Conservation (phyloP, 2,329 filamentous ascomycete genomes). For the Balansia obtecta region DNA sequence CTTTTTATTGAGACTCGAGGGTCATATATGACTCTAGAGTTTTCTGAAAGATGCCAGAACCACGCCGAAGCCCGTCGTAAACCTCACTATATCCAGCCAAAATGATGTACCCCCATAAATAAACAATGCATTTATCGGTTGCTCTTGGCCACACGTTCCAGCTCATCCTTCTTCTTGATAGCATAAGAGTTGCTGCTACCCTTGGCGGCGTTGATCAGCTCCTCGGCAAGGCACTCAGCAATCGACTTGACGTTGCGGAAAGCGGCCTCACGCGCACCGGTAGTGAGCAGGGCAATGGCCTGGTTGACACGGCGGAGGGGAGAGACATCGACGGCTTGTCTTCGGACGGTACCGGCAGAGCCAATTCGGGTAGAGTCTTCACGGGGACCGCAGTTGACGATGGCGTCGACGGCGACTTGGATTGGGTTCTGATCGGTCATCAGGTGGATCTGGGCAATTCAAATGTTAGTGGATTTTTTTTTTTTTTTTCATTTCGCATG, state of each 20-base stretch:
- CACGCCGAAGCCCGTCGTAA: slow-evolving; percentile 29
- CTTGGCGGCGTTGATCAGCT: slow-evolving; percentile 99
- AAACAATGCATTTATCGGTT: slow-evolving; percentile 73
- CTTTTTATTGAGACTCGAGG: slow-evolving; percentile 32
- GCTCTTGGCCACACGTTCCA: slow-evolving; percentile 99
- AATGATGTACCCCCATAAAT: slow-evolving; percentile 2
- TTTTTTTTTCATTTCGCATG: too few relatives aligned
- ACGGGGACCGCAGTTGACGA: slow-evolving; percentile 99
- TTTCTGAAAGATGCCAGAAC: slow-evolving; percentile 33
- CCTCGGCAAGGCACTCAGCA: slow-evolving; percentile 97
- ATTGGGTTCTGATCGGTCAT: slow-evolving; percentile 99
- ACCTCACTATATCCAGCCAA: slow-evolving; percentile 11
- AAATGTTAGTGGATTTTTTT: slow-evolving; percentile 15
- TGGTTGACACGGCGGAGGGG: slow-evolving; percentile 99
- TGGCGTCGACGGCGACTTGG: slow-evolving; percentile 97
- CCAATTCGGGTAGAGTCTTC: slow-evolving; percentile 99
- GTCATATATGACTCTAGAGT: slow-evolving; percentile 27
- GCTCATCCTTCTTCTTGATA: slow-evolving; percentile 99
- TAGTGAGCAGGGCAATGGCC: slow-evolving; percentile 97
- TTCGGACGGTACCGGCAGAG: slow-evolving; percentile 97
- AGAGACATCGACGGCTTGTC: slow-evolving; percentile 99
- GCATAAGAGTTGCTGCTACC: slow-evolving; percentile 99
- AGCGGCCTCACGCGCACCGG: slow-evolving; percentile 93
- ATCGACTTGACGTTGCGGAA: slow-evolving; percentile 99
- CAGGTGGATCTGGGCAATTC: slow-evolving; percentile 71